Evolutionary conservation across 179 eudicot genomes (phyloP), one percentile per base, ranked within the genome.

Genomic region (Silene vulgaris): DNA sequence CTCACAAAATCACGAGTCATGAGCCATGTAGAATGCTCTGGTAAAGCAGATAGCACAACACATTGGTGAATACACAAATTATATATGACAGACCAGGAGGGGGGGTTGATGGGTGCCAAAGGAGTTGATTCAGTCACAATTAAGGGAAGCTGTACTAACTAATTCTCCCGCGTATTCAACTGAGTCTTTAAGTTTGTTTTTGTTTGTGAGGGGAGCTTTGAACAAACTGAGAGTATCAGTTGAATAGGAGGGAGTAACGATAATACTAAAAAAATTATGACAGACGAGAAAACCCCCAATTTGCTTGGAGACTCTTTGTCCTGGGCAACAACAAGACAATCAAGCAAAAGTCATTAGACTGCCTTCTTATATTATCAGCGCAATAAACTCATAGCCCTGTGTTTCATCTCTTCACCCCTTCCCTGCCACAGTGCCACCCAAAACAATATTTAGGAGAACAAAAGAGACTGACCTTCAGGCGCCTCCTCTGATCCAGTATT

Each of bases 401-500:
- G 30, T 28, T 28, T 12, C 16, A 21, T 23, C 35, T 28, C 67
- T 28, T 28, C 8, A 29, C 67, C 20, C 67, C 37, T 59, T 59
- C 21, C 26, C 64, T 59, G 64, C 23, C 26, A 17, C 64, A 29
- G n/a, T 65, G 26, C 2, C 28, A 35, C 54, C 72, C 21, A 62
- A n/a, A 56, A 13, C 57, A 17, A 17, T 5, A 35, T 11, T 23
- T 5, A 3, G 32, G 14, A 26, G 61, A 52, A 16, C 23, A n/a
- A 40, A 61, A 69, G 37, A 50, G 17, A 52, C 30, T 76, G 62
- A 85, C 84, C 86, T 74, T 83, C 23, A 60, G 77, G 57, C 74
- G 78, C 77, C 80, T 79, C 76, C 52, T 83, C 19, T 72, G 83
- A 28, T 79, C 83, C 74, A 83, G 59, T 61, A 68, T 37, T 52